Evolutionary conservation across 169 alveolate genomes (phyloP).

Genomic region (Plasmodium sp.): DNA sequence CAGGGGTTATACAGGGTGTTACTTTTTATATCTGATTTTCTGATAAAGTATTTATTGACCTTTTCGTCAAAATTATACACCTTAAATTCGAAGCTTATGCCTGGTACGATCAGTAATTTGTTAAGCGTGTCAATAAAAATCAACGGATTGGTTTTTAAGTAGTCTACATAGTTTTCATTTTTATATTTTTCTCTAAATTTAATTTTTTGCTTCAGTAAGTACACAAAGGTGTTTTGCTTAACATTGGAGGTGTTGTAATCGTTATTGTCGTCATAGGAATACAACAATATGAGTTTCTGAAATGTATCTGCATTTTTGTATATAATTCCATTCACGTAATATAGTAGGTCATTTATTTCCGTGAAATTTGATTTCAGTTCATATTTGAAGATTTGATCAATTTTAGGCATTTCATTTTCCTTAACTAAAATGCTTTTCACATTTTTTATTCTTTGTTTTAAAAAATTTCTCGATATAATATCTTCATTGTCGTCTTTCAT

Average conservation of each 20-base stretch:
- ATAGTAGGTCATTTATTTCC: constrained; percentile 33
- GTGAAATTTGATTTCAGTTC: constrained; percentile 31
- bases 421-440: constrained; percentile 7
- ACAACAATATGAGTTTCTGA: constrained; percentile 30
- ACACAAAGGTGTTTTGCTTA: constrained; percentile 46
- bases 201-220: constrained; percentile 25
- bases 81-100: constrained; percentile 35
- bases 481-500: constrained; percentile 16
- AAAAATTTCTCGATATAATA: constrained; percentile 3
- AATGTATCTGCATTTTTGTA: constrained; percentile 34
- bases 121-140: constrained; percentile 57
- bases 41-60: constrained; percentile 23
- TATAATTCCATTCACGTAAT: constrained; percentile 52
- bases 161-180: constrained; percentile 38
- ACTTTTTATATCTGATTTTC: constrained; percentile 38
- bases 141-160: constrained; percentile 50
- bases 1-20: constrained; percentile 41
- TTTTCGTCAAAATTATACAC: constrained; percentile 36
- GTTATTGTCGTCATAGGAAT: constrained; percentile 46
- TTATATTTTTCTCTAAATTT: constrained; percentile 42
- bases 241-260: constrained; percentile 19
- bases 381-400: constrained; percentile 53
- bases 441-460: constrained; percentile 44
- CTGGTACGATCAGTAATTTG: constrained; percentile 45
- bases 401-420: constrained; percentile 63